These are phyloP conservation scores for Clitopilus hobsonii DNA, from an alignment of 768 basidiomycete genomes.

Conservation along the genomic window DNA sequence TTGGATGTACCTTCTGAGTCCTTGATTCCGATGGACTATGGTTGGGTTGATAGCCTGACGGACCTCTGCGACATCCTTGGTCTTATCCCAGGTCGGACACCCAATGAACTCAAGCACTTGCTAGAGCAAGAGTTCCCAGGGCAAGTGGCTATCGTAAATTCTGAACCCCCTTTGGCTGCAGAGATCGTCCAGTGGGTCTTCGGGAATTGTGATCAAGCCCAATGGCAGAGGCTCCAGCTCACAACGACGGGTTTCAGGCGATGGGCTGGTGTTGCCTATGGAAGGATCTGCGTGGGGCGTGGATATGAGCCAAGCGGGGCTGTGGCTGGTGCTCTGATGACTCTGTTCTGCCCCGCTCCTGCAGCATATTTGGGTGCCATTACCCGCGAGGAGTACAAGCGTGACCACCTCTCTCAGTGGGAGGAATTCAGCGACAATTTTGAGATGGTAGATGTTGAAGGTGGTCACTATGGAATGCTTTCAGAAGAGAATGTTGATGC, in stretches of 20 bases:
- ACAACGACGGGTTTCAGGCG: conserved; percentile 17
- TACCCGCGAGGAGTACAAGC: conserved; percentile 23
- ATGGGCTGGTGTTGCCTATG: conserved; percentile 25
- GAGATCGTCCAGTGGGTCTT: conserved; percentile 19
- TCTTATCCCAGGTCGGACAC: conserved; percentile 16
- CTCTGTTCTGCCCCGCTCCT: conserved; percentile 26
- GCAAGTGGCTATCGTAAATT: conserved; percentile 9
- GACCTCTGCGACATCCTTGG: conserved; percentile 37
- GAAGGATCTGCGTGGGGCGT: conserved; percentile 20
- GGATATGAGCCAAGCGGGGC: conserved; percentile 19
- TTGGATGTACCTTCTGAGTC: conserved; percentile 18
- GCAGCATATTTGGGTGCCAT: conserved; percentile 21
- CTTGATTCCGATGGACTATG: conserved; percentile 36
- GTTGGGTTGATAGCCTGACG: conserved; percentile 34
- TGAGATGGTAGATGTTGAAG: conserved; percentile 17
- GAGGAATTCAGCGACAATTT: conserved; percentile 17
- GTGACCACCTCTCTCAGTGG: conserved; percentile 20
- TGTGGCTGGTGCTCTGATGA: conserved; percentile 17
- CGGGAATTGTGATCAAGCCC: conserved; percentile 16
- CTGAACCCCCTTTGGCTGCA: conserved; percentile 12
- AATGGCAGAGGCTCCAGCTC: conserved; percentile 22
- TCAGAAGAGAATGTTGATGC: neutral
- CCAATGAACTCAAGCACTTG: conserved; percentile 12
- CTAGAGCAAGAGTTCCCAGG: conserved; percentile 16
- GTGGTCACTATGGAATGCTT: neutral